A percentile compares a stretch with the other conserved stretches of the same genome.
Evolutionary conservation across 768 basidiomycete genomes (phyloP).

Genomic region (Gloeophyllum trabeum): DNA sequence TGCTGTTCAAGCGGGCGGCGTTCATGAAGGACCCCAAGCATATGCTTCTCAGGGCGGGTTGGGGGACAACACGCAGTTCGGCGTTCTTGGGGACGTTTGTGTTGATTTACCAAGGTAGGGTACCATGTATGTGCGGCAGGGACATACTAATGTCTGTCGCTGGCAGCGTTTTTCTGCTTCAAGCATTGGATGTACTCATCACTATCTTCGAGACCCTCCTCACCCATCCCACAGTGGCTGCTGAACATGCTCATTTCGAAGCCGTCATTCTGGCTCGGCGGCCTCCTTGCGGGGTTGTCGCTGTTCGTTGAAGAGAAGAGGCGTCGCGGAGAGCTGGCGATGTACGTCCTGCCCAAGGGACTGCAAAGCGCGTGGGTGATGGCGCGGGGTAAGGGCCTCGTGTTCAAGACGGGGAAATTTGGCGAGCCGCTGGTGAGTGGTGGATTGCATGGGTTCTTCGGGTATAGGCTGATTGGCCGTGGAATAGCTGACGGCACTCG

Average conservation of each 20-base stretch:
- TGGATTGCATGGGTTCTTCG: slow-evolving; percentile 1
- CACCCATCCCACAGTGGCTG: slow-evolving; percentile 31
- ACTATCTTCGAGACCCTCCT: slow-evolving; percentile 20
- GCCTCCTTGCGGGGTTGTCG: slow-evolving; percentile 63
- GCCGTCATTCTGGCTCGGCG: slow-evolving; percentile 63
- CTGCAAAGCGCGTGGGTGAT: slow-evolving; percentile 87
- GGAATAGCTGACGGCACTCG: slow-evolving; percentile 49
- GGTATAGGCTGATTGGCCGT: neutral
- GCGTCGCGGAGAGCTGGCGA: slow-evolving; percentile 83
- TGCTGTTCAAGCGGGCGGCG: slow-evolving; percentile 66
- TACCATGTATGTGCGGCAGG: neutral
- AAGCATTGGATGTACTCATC: slow-evolving; percentile 48
- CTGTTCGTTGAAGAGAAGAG: slow-evolving; percentile 82
- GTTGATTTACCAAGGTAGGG: slow-evolving; percentile 67
- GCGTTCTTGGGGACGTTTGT: slow-evolving; percentile 84
- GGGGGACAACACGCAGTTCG: slow-evolving; percentile 74
- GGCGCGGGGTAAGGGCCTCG: slow-evolving; percentile 63
- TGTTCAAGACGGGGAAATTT: slow-evolving; percentile 58
- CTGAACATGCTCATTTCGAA: slow-evolving; percentile 54
- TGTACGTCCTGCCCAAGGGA: slow-evolving; percentile 85
- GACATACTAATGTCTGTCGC: neutral
- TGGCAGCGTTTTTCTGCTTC: slow-evolving; percentile 49
- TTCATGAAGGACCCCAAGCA: slow-evolving; percentile 56
- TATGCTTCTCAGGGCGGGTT: slow-evolving; percentile 51
- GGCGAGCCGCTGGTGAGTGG: slow-evolving; percentile 55